These are phyloP conservation scores for Candida tibetensis DNA, from an alignment of 805 yeast species.

Conservation along the genomic window DNA sequence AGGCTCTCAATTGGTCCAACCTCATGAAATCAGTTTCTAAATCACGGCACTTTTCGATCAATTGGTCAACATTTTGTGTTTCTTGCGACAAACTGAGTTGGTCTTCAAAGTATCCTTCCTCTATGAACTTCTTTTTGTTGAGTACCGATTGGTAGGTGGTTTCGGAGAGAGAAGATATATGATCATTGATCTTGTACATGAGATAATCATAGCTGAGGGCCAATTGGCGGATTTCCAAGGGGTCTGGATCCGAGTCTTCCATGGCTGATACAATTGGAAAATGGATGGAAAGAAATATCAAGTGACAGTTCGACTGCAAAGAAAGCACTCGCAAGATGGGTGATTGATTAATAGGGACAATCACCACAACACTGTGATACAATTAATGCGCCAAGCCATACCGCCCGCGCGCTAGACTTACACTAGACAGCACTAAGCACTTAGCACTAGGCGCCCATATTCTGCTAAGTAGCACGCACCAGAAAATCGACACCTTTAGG, in stretches of 20 bases:
- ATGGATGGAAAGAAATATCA: too few relatives aligned
- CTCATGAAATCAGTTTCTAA: conserved; percentile 53
- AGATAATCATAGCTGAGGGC: conserved; percentile 65
- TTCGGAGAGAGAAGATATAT: conserved; percentile 47
- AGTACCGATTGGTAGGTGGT: conserved; percentile 29
- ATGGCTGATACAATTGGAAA: too few relatives aligned
- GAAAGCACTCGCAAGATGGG: too few relatives aligned
- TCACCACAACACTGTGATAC: too few relatives aligned
- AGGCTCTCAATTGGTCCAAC: conserved; percentile 46
- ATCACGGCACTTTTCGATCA: conserved; percentile 46
- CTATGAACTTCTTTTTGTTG: conserved; percentile 29
- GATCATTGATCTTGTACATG: conserved; percentile 58
- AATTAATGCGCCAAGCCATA: too few relatives aligned
- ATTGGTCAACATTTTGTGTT: conserved; percentile 35
- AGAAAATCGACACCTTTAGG: too few relatives aligned
- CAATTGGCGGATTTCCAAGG: conserved; percentile 57
- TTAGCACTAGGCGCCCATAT: too few relatives aligned
- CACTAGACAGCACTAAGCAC: too few relatives aligned
- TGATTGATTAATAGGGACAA: too few relatives aligned
- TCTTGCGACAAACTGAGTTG: conserved; percentile 36
- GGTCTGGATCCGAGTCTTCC: conserved; percentile 41
- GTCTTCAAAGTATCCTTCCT: conserved; percentile 16
- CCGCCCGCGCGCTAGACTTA: too few relatives aligned
- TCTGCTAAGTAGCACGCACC: too few relatives aligned
- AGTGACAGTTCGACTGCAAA: too few relatives aligned